phyloP scores from a whole-genome alignment of 345 rosid genomes.

The Psidium guajava region DNA sequence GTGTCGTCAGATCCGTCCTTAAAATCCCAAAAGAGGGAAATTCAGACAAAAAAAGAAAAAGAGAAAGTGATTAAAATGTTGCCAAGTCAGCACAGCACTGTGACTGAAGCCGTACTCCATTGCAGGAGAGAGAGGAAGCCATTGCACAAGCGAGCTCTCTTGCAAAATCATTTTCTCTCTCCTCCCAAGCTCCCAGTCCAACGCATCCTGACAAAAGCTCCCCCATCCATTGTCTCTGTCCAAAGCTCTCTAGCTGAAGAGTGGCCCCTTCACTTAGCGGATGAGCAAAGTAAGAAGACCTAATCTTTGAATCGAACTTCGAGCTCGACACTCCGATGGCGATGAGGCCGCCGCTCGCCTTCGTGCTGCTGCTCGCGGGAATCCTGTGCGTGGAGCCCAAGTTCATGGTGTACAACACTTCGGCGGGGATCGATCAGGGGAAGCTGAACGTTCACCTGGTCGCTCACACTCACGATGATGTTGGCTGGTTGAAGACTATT shows the following conservation, averaged over 20 bases:
- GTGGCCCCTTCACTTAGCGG: too few species aligned
- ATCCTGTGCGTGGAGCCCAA: constrained; percentile 38
- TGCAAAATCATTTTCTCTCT: not conserved
- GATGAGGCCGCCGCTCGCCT: not conserved
- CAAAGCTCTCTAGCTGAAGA: not conserved
- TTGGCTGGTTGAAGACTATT: constrained; percentile 96
- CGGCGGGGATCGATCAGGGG: constrained; percentile 55
- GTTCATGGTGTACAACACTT: constrained; percentile 78
- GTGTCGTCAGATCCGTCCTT: too few species aligned
- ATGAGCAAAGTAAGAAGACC: too few species aligned
- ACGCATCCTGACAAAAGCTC: not conserved
- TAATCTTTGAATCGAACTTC: not conserved
- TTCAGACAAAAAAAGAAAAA: not conserved
- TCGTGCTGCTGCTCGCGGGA: constrained; percentile 15
- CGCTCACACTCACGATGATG: constrained; percentile 91
- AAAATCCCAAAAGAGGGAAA: too few species aligned
- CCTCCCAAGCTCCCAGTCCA: not conserved
- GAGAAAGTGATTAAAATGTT: not conserved
- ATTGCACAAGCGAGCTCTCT: not conserved
- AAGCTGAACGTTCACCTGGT: constrained; percentile 95
- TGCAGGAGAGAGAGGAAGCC: not conserved
- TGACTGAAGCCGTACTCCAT: not conserved
- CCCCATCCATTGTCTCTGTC: not conserved
- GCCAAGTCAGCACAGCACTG: not conserved
- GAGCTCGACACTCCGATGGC: not conserved